Conservation (phyloP, 75 land plant genomes). For the Cryptomeria japonica region DNA sequence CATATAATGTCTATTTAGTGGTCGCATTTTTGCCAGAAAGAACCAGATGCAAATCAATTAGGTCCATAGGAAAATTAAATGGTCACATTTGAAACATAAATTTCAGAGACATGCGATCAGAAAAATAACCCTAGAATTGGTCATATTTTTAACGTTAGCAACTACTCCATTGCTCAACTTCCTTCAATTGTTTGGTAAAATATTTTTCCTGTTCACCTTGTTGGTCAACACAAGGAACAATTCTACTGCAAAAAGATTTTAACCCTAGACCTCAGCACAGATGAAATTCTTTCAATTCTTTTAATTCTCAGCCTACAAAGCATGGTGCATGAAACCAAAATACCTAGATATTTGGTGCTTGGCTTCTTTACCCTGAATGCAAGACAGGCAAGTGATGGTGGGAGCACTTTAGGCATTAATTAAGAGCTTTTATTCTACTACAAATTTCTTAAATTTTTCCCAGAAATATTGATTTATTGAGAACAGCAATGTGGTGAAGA, state of each 20-base stretch:
- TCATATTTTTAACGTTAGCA: neutral
- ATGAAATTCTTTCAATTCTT: neutral
- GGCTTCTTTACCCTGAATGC: neutral
- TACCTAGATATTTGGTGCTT: neutral
- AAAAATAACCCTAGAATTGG: neutral
- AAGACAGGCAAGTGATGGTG: neutral
- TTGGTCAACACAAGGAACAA: slow-evolving; percentile 1
- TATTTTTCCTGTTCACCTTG: neutral
- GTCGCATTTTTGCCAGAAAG: neutral
- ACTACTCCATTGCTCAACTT: neutral
- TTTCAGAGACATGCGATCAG: neutral
- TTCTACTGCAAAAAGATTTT: neutral
- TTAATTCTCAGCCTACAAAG: neutral
- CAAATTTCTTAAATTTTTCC: neutral
- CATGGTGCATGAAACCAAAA: neutral
- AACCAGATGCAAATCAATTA: neutral
- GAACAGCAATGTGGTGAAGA: neutral
- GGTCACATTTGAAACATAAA: neutral
- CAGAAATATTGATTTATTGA: neutral
- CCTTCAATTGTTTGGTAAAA: neutral
- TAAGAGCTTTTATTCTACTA: neutral
- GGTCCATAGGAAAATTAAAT: neutral
- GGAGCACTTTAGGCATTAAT: neutral
- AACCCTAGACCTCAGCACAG: neutral
- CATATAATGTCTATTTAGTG: neutral